Evolutionary conservation across 2,329 filamentous ascomycete species (phyloP).

Genomic region (Cladosporium halotolerans): DNA sequence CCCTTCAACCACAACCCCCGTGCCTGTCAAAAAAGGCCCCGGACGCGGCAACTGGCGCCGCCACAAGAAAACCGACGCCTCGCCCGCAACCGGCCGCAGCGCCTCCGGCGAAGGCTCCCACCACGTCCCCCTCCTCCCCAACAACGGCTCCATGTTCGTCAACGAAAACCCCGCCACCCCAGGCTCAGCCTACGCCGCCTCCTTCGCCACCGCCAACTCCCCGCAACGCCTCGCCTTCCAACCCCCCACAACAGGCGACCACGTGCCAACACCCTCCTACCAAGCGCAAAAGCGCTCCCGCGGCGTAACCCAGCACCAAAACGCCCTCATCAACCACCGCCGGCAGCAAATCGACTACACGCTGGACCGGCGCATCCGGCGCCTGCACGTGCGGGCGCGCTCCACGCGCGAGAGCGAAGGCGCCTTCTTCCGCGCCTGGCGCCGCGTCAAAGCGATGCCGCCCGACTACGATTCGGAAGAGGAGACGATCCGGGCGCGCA

Average conservation of each 20-base stretch:
- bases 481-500: slow-evolving; percentile 26
- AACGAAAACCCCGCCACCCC: slow-evolving; percentile 12
- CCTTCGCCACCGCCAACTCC: not conserved
- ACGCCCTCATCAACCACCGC: slow-evolving; percentile 72
- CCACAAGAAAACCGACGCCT: slow-evolving; percentile 25
- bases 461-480: slow-evolving; percentile 44
- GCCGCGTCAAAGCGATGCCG: slow-evolving; percentile 49
- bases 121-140: slow-evolving; percentile 31
- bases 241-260: slow-evolving; percentile 20
- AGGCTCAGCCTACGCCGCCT: slow-evolving; percentile 3
- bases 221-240: slow-evolving; percentile 21
- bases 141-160: slow-evolving; percentile 26
- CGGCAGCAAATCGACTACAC: slow-evolving; percentile 76
- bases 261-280: slow-evolving; percentile 29
- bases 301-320: slow-evolving; percentile 73
- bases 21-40: slow-evolving; percentile 35
- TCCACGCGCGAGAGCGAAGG: slow-evolving; percentile 55
- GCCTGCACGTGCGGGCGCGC: slow-evolving; percentile 57
- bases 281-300: slow-evolving; percentile 52
- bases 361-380: slow-evolving; percentile 65
- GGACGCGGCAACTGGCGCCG: slow-evolving; percentile 47
- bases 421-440: slow-evolving; percentile 59
- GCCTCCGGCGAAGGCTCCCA: slow-evolving; percentile 25
- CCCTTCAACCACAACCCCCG: slow-evolving; percentile 24
- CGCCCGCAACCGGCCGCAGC: slow-evolving; percentile 11